Base-by-base conservation (phyloP, 2,329 filamentous ascomycete species). In the Fusarium nelsonii region DNA sequence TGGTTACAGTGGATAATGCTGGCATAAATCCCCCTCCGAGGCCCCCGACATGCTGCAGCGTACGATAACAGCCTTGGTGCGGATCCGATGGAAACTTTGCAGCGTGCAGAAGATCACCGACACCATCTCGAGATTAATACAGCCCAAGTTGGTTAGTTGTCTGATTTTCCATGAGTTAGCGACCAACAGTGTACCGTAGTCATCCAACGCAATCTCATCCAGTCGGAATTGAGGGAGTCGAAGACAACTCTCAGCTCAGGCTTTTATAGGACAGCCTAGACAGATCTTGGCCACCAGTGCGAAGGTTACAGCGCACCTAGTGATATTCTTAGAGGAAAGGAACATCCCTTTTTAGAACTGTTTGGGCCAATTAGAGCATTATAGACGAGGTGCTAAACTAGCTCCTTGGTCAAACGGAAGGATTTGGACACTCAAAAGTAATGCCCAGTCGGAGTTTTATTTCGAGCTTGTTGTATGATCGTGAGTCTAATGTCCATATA, bases 21-120 rank as follows among this genome's bases (percentile, higher is more conserved):
- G 60, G 48, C 39, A 58, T 45, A 52, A 51, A 8, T 14, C 9
- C 26, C 23, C 26, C 23, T 11, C 23, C 8, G 23, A 40, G 34
- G 7, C 34, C 33, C 48, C 34, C 43, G 15, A 32, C 28, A 32
- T 16, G 30, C 30, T 45, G 36, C 33, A 39, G 54, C 51, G 30
- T 69, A 23, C 23, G 23, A 23, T 23, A 66, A 67, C 66, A 68
- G 63, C 66, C 62, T 70, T 43, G 62, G 54, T 30, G 49, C 18
- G 37, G 37, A 44, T 34, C 50, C 18, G 37, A 23, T 23, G 41
- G 59, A 58, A 50, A 48, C 51, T 49, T 67, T 28, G 46, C 33
- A 45, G 23, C 37, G 23, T 40, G 51, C 36, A 65, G 55, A 69
- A 30, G 30, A 51, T 50, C 62, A 53, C 59, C 52, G 49, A 59